A percentile compares a stretch with the other conserved stretches of the same genome.
phyloP scores from a whole-genome alignment of 148 eudicot genomes.

The Salicornia ramosissima region DNA sequence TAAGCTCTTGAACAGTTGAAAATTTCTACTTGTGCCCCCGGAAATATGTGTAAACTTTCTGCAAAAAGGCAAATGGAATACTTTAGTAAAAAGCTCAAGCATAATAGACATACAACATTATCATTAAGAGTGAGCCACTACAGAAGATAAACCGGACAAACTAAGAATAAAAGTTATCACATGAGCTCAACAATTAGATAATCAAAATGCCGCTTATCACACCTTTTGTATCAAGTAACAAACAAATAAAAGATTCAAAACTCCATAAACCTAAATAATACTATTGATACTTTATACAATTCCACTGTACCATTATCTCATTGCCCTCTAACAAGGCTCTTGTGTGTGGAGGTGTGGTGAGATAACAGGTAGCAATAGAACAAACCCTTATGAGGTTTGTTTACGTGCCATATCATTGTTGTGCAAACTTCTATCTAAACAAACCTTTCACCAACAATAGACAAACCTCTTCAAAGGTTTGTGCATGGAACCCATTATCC shows the following conservation, averaged over 20 bases:
- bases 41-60: conserved; percentile 69
- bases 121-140: neutral
- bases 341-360: neutral
- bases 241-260: neutral
- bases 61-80: conserved; percentile 28
- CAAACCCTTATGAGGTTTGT: too few relatives aligned
- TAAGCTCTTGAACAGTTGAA: conserved; percentile 16
- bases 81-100: neutral
- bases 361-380: too few relatives aligned
- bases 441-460: too few relatives aligned
- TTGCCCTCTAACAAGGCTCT: neutral
- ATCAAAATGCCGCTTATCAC: neutral
- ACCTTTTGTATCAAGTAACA: neutral
- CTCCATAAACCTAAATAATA: neutral
- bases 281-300: neutral
- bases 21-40: conserved; percentile 50
- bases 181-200: neutral
- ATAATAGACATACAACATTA: neutral
- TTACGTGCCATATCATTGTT: too few relatives aligned
- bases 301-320: neutral
- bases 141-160: neutral
- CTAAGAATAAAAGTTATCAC: neutral
- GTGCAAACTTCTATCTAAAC: too few relatives aligned
- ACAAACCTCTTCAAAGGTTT: too few relatives aligned
- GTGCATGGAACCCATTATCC: too few relatives aligned